Evolutionary conservation across 1,284 basidiomycete genomes (phyloP).

Genomic region (Inonotus hispidus): DNA sequence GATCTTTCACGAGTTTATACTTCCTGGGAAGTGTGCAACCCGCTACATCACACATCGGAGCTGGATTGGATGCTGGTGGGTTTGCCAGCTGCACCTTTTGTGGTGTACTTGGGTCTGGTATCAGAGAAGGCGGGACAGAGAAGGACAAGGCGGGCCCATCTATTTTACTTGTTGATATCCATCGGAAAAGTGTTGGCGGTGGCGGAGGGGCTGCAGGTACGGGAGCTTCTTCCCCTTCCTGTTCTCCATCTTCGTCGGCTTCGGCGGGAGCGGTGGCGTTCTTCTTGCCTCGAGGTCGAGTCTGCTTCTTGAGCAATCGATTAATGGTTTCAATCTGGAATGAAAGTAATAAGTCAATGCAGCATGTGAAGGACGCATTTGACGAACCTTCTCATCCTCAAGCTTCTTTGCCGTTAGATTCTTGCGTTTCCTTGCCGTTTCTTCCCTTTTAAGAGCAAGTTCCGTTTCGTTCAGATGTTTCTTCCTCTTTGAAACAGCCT

Average conservation of each 20-base stretch:
- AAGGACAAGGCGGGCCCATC: conserved; percentile 36
- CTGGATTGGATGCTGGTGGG: conserved; percentile 22
- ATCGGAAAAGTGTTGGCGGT: conserved; percentile 52
- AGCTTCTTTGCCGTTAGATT: conserved; percentile 86
- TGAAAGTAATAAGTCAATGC: conserved; percentile 1
- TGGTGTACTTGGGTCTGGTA: conserved; percentile 28
- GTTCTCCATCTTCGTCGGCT: conserved; percentile 20
- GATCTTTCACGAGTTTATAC: conserved; percentile 47
- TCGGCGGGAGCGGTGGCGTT: conserved; percentile 45
- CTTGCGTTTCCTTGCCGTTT: conserved; percentile 80
- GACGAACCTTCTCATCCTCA: conserved; percentile 82
- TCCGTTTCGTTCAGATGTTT: conserved; percentile 80
- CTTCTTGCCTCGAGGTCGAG: conserved; percentile 61
- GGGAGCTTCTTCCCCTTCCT: conserved; percentile 29
- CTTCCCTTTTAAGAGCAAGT: conserved; percentile 74
- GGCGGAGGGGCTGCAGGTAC: conserved; percentile 20
- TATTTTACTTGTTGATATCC: conserved; percentile 45
- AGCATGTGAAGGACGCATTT: conserved; percentile 3
- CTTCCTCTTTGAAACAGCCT: conserved; percentile 60
- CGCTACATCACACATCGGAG: conserved; percentile 37
- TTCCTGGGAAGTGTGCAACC: conserved; percentile 44
- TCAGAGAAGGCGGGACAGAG: conserved; percentile 42
- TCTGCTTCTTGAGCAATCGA: conserved; percentile 83
- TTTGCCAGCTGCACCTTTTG: conserved; percentile 18
- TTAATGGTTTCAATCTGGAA: conserved; percentile 81